Conservation (phyloP, 2,329 filamentous ascomycete genomes). For the Penicillium frequentans region DNA sequence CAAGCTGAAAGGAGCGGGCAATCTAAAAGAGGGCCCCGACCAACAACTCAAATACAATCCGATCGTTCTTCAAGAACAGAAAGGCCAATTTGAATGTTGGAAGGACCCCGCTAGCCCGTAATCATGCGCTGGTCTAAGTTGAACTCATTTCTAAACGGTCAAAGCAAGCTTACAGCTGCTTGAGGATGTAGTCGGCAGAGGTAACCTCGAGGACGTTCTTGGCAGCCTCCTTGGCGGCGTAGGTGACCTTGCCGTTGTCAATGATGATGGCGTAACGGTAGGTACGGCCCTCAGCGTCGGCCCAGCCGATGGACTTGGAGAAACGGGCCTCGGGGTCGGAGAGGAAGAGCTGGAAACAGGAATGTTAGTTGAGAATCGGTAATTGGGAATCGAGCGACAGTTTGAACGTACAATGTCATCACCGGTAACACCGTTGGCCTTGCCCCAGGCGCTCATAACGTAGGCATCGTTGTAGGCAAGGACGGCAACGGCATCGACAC, state of each 20-base stretch:
- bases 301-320: conserved; percentile 77
- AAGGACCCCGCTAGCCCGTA: neutral
- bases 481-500: conserved; percentile 77
- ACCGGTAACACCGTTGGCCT: conserved; percentile 76
- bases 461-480: conserved; percentile 82
- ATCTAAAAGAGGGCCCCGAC: neutral
- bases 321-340: conserved; percentile 72
- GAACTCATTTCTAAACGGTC: conserved; percentile 10
- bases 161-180: conserved; percentile 45
- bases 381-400: neutral
- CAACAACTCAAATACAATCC: neutral
- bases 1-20: conserved; percentile 6
- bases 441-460: conserved; percentile 88
- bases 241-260: conserved; percentile 79
- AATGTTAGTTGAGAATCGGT: neutral
- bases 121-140: conserved; percentile 14
- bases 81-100: neutral
- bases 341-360: conserved; percentile 64
- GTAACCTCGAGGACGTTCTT: conserved; percentile 44
- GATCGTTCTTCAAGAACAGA: neutral
- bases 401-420: conserved; percentile 61
- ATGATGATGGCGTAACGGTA: conserved; percentile 77
- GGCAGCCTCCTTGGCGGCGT: conserved; percentile 70
- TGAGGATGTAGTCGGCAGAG: conserved; percentile 49
- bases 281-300: conserved; percentile 68